Percentiles rank a stretch among this genome's conserved stretches.
phyloP scores from a whole-genome alignment of 108 stramenopile genomes.

The Fragilariopsis cylindrus region DNA sequence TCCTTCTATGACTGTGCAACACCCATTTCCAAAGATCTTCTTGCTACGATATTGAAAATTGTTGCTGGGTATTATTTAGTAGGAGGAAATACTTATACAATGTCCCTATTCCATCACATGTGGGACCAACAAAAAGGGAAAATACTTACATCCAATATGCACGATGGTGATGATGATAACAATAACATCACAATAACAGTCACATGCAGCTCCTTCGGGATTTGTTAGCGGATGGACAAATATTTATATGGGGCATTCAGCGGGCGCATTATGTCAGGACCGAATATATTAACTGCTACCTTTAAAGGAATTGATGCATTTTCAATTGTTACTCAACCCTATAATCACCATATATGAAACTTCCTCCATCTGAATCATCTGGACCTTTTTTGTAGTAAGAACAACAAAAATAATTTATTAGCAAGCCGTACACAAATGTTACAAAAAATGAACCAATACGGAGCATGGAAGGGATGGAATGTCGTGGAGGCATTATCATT shows the following conservation, averaged over 20 bases:
- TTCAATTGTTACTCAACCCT: neutral
- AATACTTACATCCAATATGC: too few relatives aligned
- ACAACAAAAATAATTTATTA: neutral
- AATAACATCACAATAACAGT: neutral
- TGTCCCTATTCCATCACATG: neutral
- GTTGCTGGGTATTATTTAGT: neutral
- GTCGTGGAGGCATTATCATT: neutral
- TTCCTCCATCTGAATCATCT: neutral
- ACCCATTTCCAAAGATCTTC: neutral
- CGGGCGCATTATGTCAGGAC: neutral
- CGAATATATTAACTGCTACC: neutral
- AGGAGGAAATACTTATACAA: neutral
- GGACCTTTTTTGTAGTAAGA: neutral
- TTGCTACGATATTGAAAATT: neutral
- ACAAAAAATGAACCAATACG: neutral
- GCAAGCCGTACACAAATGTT: neutral
- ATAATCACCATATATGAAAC: neutral
- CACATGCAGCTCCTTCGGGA: conserved; percentile 1
- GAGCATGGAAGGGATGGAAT: neutral
- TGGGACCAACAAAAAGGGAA: neutral
- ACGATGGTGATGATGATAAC: too few relatives aligned
- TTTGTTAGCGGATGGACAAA: neutral
- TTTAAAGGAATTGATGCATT: neutral
- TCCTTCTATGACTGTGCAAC: neutral
- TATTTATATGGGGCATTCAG: neutral